Conservation (phyloP, 75 land plant species). For the Pinus albicaulis region DNA sequence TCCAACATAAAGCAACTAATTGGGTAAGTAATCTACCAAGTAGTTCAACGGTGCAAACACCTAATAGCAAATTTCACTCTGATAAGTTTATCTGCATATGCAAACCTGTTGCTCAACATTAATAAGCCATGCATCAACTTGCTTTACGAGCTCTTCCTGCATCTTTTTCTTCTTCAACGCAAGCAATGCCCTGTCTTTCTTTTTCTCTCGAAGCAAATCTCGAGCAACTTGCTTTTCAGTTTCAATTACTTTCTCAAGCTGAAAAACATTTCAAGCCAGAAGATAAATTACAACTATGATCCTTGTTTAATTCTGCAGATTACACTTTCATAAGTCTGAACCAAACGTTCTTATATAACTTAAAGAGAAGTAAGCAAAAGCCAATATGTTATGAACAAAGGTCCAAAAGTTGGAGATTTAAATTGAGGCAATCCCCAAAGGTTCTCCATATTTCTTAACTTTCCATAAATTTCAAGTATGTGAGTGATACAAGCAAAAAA, state of each 20-base stretch:
- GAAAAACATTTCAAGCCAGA: slow-evolving; percentile 10
- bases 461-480: neutral
- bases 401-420: neutral
- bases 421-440: neutral
- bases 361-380: neutral
- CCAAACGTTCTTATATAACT: neutral
- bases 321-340: neutral
- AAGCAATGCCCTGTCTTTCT: slow-evolving; percentile 83
- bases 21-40: neutral
- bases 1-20: neutral
- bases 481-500: too few species aligned
- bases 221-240: slow-evolving; percentile 91
- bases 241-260: slow-evolving; percentile 88
- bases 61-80: neutral
- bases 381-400: neutral
- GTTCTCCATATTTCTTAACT: neutral
- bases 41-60: neutral
- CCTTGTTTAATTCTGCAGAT: neutral
- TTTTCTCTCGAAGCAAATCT: slow-evolving; percentile 83
- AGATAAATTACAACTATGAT: neutral
- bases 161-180: slow-evolving; percentile 93
- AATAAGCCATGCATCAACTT: slow-evolving; percentile 88
- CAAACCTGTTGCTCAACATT: slow-evolving; percentile 97
- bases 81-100: slow-evolving; percentile 3
- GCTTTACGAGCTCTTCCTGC: slow-evolving; percentile 90